A percentile compares a stretch with the other conserved stretches of the same genome.
phyloP scores from a whole-genome alignment of 2,329 filamentous ascomycete genomes.

The Pseudogymnoascus sp. region DNA sequence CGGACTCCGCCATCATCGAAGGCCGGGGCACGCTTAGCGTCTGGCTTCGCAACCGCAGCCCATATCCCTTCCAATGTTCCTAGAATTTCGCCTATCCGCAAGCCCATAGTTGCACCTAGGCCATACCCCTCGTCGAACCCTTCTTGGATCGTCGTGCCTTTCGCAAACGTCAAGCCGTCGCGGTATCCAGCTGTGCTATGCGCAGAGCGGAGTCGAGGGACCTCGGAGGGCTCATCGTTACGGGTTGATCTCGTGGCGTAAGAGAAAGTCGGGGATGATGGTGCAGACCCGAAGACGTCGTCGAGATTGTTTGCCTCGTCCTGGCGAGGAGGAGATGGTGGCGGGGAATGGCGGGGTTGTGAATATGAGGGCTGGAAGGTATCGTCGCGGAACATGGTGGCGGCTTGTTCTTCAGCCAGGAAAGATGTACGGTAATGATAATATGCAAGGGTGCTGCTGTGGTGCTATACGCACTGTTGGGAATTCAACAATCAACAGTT shows the following conservation, averaged over 20 bases:
- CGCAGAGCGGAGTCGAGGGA: conserved; percentile 11
- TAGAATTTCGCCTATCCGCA: conserved; percentile 64
- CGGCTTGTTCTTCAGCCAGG: background rate
- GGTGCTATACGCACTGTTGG: background rate
- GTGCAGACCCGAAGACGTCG: conserved; percentile 29
- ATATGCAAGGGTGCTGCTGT: background rate
- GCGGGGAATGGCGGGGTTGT: background rate
- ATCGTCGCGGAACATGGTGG: background rate
- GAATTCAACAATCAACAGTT: background rate
- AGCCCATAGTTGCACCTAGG: conserved; percentile 72
- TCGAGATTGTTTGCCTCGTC: conserved; percentile 21
- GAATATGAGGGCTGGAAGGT: background rate
- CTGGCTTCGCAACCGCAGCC: conserved; percentile 35
- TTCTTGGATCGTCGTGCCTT: conserved; percentile 67
- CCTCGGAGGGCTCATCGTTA: conserved; percentile 9
- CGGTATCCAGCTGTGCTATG: conserved; percentile 72
- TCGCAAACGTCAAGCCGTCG: conserved; percentile 72
- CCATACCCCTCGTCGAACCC: conserved; percentile 90
- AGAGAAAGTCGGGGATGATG: conserved; percentile 21
- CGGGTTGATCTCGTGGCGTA: background rate
- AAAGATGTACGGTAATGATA: background rate
- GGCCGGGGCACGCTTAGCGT: conserved; percentile 1
- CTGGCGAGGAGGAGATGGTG: background rate
- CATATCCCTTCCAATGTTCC: conserved; percentile 69
- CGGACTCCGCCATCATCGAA: background rate